Conservation (phyloP, 352 stramenopile genomes). For the Globisporangium yorkense region DNA sequence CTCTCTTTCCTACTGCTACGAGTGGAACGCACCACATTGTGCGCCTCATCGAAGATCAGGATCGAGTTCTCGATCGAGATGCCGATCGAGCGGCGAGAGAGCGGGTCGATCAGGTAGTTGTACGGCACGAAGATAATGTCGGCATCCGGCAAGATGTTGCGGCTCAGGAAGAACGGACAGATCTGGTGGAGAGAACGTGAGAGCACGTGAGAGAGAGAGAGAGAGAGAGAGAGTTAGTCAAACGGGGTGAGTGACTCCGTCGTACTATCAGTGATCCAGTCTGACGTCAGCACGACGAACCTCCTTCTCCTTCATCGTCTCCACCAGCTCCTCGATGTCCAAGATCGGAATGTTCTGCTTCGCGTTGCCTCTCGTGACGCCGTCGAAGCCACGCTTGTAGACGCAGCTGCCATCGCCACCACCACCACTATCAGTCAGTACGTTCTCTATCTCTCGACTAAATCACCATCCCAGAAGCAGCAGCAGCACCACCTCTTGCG, state of each 20-base stretch:
- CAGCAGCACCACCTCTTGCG: constrained; percentile 61
- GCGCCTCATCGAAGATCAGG: constrained; percentile 99
- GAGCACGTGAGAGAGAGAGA: not conserved
- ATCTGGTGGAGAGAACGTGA: constrained; percentile 42
- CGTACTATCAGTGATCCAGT: not conserved
- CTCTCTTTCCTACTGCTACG: too few species aligned
- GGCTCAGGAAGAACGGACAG: constrained; percentile 97
- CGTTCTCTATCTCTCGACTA: not conserved
- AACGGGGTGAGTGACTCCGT: not conserved
- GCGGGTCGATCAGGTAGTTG: constrained; percentile 99
- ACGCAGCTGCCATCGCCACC: constrained; percentile 32
- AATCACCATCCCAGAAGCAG: not conserved
- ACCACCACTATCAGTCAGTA: not conserved
- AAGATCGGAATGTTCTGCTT: constrained; percentile 78
- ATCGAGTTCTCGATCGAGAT: constrained; percentile 96
- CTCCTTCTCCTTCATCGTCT: constrained; percentile 74
- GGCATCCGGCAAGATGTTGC: constrained; percentile 87
- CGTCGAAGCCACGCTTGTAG: constrained; percentile 79
- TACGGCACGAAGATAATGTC: constrained; percentile 99
- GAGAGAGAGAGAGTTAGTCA: not conserved
- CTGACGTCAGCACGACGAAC: constrained; percentile 14
- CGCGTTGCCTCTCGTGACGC: constrained; percentile 38
- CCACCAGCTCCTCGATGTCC: constrained; percentile 98
- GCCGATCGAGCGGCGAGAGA: constrained; percentile 85
- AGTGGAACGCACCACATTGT: constrained; percentile 93